phyloP scores from a whole-genome alignment of 768 basidiomycete species.

The Cystobasidium onofrii region DNA sequence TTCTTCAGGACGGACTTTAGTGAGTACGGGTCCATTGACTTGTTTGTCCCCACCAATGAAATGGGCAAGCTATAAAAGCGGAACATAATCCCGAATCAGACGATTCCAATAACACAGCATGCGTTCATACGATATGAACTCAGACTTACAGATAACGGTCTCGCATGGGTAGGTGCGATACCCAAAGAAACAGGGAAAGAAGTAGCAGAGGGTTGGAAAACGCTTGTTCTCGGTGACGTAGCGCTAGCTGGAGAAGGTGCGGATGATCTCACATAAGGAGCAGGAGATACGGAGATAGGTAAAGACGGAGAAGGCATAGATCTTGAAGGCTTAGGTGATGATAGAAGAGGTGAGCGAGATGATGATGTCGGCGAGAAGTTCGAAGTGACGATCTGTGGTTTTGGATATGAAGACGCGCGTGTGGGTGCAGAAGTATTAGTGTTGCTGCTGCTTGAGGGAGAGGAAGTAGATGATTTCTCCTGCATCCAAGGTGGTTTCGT shows the following conservation, averaged over 20 bases:
- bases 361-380: background rate
- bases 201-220: background rate
- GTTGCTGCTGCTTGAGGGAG: background rate
- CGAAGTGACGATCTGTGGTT: background rate
- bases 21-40: slow-evolving; percentile 24
- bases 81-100: background rate
- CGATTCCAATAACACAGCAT: background rate
- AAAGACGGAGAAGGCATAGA: background rate
- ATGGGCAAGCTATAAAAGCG: slow-evolving; percentile 16
- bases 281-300: slow-evolving; percentile 24
- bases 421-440: background rate
- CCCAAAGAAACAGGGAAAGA: slow-evolving; percentile 28
- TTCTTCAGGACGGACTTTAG: slow-evolving; percentile 19
- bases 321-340: slow-evolving; percentile 11
- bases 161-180: slow-evolving; percentile 17
- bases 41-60: slow-evolving; percentile 29
- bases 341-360: background rate
- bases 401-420: background rate
- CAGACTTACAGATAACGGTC: background rate
- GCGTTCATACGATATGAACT: too few species aligned
- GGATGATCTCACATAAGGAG: background rate
- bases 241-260: background rate
- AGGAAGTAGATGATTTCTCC: background rate
- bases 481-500: slow-evolving; percentile 10
- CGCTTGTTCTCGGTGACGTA: slow-evolving; percentile 8